phyloP scores from a whole-genome alignment of 345 rosid genomes.

The Microthlaspi erraticum region DNA sequence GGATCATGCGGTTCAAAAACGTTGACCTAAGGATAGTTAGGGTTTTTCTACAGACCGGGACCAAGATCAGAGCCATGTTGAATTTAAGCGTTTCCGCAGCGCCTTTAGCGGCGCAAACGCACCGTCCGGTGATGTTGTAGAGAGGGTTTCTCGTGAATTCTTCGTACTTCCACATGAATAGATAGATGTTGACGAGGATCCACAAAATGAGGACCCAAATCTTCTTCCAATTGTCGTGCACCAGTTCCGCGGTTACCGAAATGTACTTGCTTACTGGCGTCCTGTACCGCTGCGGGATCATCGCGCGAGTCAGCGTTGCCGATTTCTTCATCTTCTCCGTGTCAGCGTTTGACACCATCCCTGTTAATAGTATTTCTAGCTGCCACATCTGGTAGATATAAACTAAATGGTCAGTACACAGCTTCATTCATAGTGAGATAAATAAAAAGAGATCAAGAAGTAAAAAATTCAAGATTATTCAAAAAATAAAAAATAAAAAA shows the following conservation, averaged over 20 bases:
- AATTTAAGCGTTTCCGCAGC: constrained; percentile 85
- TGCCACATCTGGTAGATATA: constrained; percentile 78
- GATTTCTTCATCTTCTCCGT: constrained; percentile 44
- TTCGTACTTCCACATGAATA: constrained; percentile 65
- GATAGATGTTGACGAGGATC: constrained; percentile 50
- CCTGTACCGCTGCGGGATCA: constrained; percentile 82
- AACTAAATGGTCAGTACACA: constrained; percentile 23
- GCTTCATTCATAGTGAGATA: background rate
- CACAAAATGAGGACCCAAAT: constrained; percentile 67
- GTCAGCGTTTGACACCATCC: constrained; percentile 66
- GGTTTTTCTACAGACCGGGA: constrained; percentile 82
- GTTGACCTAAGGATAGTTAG: constrained; percentile 76
- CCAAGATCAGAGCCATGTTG: constrained; percentile 85
- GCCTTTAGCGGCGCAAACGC: constrained; percentile 86
- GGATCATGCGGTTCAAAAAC: constrained; percentile 57
- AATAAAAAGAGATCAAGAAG: background rate
- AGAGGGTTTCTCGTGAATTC: constrained; percentile 43
- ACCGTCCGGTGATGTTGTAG: constrained; percentile 74
- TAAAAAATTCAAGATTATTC: no score
- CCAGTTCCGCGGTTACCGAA: constrained; percentile 49
- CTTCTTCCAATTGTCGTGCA: constrained; percentile 69
- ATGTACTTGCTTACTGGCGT: constrained; percentile 61
- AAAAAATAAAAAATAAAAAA: no score
- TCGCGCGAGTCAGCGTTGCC: constrained; percentile 63
- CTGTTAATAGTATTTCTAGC: constrained; percentile 76